These are phyloP conservation scores for Saccharomycopsis capsularis DNA, from an alignment of 805 yeast genomes.

Conservation along the genomic window DNA sequence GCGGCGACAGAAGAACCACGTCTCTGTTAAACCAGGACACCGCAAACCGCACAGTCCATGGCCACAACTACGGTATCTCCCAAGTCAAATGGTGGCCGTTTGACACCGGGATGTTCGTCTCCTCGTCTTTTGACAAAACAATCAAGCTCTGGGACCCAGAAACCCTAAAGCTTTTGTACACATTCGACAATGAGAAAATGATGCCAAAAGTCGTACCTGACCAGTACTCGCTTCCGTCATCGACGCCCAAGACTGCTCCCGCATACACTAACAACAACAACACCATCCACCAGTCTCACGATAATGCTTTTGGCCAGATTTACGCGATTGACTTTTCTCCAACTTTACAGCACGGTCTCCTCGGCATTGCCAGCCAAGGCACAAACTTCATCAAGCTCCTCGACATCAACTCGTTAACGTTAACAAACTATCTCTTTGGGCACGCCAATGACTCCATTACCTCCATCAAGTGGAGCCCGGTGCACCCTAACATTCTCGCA, in stretches of 20 bases:
- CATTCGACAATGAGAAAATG: conserved; percentile 36
- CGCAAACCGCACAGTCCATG: conserved; percentile 22
- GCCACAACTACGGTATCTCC: conserved; percentile 70
- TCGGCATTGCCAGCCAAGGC: conserved; percentile 68
- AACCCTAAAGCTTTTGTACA: conserved; percentile 55
- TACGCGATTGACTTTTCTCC: conserved; percentile 43
- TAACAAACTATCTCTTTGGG: conserved; percentile 60
- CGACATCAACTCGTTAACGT: conserved; percentile 66
- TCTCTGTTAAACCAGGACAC: neutral
- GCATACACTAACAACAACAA: neutral
- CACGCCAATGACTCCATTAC: conserved; percentile 4
- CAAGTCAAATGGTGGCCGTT: conserved; percentile 80
- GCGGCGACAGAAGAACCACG: neutral
- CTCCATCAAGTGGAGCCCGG: conserved; percentile 61
- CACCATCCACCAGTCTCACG: too few relatives aligned
- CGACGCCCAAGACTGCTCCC: neutral
- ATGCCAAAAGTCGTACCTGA: conserved; percentile 5
- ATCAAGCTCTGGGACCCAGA: conserved; percentile 80
- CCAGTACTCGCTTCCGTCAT: conserved; percentile 34
- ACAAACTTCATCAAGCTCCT: conserved; percentile 54
- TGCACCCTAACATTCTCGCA: conserved; percentile 51
- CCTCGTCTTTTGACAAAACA: conserved; percentile 72
- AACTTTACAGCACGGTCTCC: conserved; percentile 40
- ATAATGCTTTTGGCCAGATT: conserved; percentile 31
- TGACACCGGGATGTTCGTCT: conserved; percentile 80